Percentiles rank a stretch among this genome's conserved stretches.
Evolutionary conservation across 1,139 yeast genomes (phyloP).

Genomic region (Lodderomyces oxycetoniae): DNA sequence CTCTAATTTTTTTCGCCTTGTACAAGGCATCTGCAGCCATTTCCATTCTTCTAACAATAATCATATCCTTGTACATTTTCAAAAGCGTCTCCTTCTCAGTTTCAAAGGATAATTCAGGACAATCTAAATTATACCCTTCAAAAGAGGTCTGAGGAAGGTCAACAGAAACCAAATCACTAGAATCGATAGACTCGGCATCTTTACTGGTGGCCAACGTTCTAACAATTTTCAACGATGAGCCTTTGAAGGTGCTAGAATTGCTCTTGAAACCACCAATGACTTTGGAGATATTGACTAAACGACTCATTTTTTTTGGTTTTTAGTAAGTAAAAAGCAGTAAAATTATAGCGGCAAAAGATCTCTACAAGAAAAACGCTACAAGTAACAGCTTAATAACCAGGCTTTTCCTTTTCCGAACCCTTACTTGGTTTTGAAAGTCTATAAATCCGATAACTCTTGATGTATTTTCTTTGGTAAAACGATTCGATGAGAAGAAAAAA

Average conservation of each 20-base stretch:
- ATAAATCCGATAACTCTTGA: no score
- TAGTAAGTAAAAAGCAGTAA: background rate
- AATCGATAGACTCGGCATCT: conserved; percentile 1
- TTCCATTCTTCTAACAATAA: conserved; percentile 92
- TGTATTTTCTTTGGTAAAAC: no score
- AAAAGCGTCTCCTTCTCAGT: conserved; percentile 76
- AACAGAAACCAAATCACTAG: conserved; percentile 43
- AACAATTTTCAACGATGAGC: conserved; percentile 5
- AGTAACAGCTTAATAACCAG: no score
- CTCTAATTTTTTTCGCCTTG: conserved; percentile 97
- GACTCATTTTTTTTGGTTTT: conserved; percentile 6
- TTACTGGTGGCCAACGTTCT: conserved; percentile 29
- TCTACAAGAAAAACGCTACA: no score
- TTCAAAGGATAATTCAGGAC: conserved; percentile 65
- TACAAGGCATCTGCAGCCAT: conserved; percentile 98
- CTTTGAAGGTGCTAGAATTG: background rate
- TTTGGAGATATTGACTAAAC: conserved; percentile 6
- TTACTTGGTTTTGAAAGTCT: no score
- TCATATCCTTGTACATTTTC: conserved; percentile 96
- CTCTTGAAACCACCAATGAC: background rate
- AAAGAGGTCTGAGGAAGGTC: conserved; percentile 75
- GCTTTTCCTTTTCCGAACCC: no score
- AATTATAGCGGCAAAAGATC: conserved; percentile 6
- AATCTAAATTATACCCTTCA: conserved; percentile 78
- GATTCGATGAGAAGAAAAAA: no score